Base-by-base conservation (phyloP, 192 early-diverging fungal genomes). In the Backusella morwellensis region DNA sequence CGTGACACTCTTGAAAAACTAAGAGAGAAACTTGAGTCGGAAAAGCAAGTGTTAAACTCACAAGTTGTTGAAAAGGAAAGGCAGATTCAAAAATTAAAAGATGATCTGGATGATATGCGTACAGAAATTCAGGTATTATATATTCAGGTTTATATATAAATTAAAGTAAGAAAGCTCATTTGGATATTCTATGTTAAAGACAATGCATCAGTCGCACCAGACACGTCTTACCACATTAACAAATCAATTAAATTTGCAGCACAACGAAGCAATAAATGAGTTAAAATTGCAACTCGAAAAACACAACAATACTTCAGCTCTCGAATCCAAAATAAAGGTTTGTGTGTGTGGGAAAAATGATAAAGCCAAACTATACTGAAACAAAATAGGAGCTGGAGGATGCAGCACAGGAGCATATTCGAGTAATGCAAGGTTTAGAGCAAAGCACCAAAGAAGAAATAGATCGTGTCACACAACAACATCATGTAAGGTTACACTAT, bases 181-280 rank as follows among this genome's bases (percentile, higher is more conserved):
- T 17, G 12, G 3, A 26, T 68, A 19, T 6, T 35, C 17, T 68
- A 34, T 35, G 26, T 35, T 35, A 35, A 14, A 72, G 73, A 35
- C 74, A 21, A 79, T 79, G 78, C 78, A 79, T 66, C 63, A 75
- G 52, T 75, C 73, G 4, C 78, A 79, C 26, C 78, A 79, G 21
- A 75, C 50, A 12, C 73, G 78, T 35, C 36, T 79, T n/a, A 79
- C 78, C 32, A 75, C 66, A 19, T 23, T 79, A 8, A 66, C 68
- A 14, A 74, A 75, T 34, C 72, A 79, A 19, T 44, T 79, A 26
- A 52, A 59, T 35, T 34, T 69, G 32, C 66, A 75, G 23, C 72
- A 75, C 44, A 44, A 14, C 34, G 78, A 79, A 34, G 36, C 47
- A 29, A 47, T 70, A 5, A 47, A 77, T 7, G 19, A 41, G 4